Conservation (phyloP, 441 rosid species). For the Croton setiger region DNA sequence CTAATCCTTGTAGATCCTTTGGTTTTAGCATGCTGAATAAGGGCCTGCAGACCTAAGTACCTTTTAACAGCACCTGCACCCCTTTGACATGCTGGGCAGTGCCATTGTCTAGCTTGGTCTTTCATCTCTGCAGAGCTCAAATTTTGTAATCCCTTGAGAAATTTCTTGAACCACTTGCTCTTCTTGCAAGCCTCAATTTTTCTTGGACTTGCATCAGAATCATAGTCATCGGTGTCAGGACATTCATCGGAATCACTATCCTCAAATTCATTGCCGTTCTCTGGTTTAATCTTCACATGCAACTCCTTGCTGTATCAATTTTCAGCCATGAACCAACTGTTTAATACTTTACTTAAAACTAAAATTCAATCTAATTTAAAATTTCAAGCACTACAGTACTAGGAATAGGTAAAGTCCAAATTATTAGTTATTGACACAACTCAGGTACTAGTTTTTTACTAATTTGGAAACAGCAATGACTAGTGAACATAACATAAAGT, state of each 20-base stretch:
- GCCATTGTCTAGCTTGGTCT: conserved; percentile 4
- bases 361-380: no score
- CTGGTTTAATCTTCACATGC: not conserved
- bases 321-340: no score
- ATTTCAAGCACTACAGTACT: no score
- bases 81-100: conserved; percentile 17
- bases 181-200: conserved; percentile 19
- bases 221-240: not conserved
- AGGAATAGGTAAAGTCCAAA: no score
- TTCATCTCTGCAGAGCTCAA: conserved; percentile 2
- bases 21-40: conserved; percentile 17
- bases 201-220: conserved; percentile 7
- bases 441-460: no score
- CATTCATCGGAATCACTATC: not conserved
- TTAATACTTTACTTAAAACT: no score
- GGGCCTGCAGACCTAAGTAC: conserved; percentile 15
- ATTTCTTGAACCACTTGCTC: conserved; percentile 13
- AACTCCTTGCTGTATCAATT: conserved; percentile 1
- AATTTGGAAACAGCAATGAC: no score
- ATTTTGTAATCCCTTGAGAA: not conserved
- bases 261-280: not conserved
- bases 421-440: no score
- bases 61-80: not conserved
- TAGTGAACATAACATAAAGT: no score
- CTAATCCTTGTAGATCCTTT: not conserved